Evolutionary conservation across 2,329 filamentous ascomycete genomes (phyloP), one percentile per base, ranked within the genome.

Genomic region (Rugonectria rugulosa): DNA sequence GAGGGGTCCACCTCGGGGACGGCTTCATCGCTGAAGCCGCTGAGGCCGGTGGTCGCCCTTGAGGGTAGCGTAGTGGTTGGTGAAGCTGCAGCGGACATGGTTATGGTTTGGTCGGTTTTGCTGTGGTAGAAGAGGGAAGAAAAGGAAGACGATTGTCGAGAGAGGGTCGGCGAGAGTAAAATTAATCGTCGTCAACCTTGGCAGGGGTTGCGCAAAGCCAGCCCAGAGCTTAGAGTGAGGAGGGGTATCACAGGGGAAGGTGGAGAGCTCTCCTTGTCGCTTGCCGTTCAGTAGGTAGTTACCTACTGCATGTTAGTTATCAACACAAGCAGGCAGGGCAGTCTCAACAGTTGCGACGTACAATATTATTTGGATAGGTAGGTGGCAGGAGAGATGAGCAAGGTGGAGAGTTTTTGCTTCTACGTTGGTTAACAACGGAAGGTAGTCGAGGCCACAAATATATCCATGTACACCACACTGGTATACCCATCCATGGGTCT

Each of bases 1-100:
- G 76, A 80, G 47, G 85, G 83, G 59, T 88, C 85, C 26, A 79
- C 74, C 50, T 85, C 83, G 7, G 83, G 82, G 36, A 86, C 73
- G 34, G 83, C 83, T 54, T 86, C 84, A n/a, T 86, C 84, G 72
- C 77, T 79, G 49, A 78, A 70, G 52, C 70, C 69, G 68, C 77
- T 81, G 26, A 78, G 60, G 52, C 71, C 72, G 9, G 80, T 83
- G 15, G 74, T 73, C 47, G 79, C 76, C 71, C 81, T 75, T 55
- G 81, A 74, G 40, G 81, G 80, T 62, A 81, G 68, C 17, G 69
- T 52, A 15, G 65, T 66, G 20, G 66, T 69, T 15, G 73, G 71
- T 37, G 73, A 75, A 19, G 58, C 61, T 14, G 62, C 58, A 47
- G 63, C 57, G 29, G 69, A 52, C 70, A 73, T 70, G 41, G 23